These are phyloP conservation scores for Skeletonema menzelii DNA, from an alignment of 108 stramenopile species.

Conservation along the genomic window DNA sequence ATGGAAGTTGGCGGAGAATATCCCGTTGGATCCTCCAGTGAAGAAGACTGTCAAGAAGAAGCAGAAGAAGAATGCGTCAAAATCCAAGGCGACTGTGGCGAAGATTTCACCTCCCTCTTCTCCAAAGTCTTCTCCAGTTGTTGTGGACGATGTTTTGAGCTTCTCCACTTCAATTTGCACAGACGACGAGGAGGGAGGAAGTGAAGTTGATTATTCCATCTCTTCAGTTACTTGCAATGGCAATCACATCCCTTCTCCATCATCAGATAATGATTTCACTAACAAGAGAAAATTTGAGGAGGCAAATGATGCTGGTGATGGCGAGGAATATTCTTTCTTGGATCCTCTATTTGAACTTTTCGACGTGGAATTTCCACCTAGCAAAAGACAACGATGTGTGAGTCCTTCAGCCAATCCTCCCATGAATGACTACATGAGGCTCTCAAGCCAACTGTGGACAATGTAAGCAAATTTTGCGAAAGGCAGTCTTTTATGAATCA, in stretches of 20 bases:
- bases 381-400: conserved; percentile 6
- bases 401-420: conserved; percentile 6
- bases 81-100: neutral
- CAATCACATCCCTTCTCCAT: conserved; percentile 21
- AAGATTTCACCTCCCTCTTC: conserved; percentile 1
- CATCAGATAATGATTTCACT: neutral
- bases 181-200: conserved; percentile 8
- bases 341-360: conserved; percentile 37
- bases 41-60: neutral
- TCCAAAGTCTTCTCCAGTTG: neutral
- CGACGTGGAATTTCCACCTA: neutral
- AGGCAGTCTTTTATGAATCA: neutral
- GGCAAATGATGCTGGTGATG: neutral
- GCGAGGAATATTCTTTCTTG: conserved; percentile 9
- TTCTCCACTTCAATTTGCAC: conserved; percentile 8
- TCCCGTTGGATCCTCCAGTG: neutral
- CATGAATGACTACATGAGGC: neutral
- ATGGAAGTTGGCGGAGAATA: conserved; percentile 26
- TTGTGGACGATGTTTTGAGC: neutral
- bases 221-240: conserved; percentile 17
- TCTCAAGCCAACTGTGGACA: neutral
- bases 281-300: neutral
- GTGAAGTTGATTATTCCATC: conserved; percentile 27
- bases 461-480: neutral
- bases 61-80: neutral